phyloP scores from a whole-genome alignment of 306 rosid genomes.

The Quercus bicolor region DNA sequence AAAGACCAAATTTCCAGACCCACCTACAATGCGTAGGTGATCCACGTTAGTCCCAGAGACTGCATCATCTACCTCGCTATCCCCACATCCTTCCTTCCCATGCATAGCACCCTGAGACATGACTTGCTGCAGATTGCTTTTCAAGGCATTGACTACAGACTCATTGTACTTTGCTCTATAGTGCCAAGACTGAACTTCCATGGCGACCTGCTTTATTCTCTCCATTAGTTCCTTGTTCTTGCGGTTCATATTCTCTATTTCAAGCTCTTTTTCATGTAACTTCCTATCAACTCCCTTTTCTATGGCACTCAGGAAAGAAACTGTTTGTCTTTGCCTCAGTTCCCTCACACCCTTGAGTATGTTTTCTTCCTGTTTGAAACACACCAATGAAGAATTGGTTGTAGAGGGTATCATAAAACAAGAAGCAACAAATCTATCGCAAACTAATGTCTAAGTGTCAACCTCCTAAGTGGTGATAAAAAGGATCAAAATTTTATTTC shows the following conservation, averaged over 20 bases:
- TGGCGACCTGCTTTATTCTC: conserved; percentile 24
- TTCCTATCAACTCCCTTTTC: conserved; percentile 28
- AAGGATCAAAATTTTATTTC: background rate
- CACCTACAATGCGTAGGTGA: background rate
- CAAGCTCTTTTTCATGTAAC: conserved; percentile 25
- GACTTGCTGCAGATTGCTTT: conserved; percentile 27
- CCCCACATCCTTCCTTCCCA: conserved; percentile 31
- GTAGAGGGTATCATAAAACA: background rate
- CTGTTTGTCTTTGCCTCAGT: conserved; percentile 28
- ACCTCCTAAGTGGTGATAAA: background rate
- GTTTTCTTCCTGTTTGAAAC: conserved; percentile 28
- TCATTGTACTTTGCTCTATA: conserved; percentile 32
- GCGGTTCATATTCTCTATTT: conserved; percentile 24
- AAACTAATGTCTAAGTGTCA: background rate
- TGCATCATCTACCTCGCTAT: conserved; percentile 32
- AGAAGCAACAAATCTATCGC: background rate
- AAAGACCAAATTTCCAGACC: conserved; percentile 3
- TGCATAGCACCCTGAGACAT: conserved; percentile 20
- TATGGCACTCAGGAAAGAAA: conserved; percentile 25
- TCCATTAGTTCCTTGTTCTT: conserved; percentile 32
- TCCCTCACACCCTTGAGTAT: conserved; percentile 27
- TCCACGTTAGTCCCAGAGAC: conserved; percentile 19
- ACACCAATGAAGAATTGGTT: background rate
- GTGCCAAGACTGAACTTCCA: conserved; percentile 33
- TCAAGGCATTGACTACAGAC: conserved; percentile 20